Percentiles rank a stretch among this genome's conserved stretches.
phyloP scores from a whole-genome alignment of 371 early-diverging fungal species.

The Rhizopus microsporus region DNA sequence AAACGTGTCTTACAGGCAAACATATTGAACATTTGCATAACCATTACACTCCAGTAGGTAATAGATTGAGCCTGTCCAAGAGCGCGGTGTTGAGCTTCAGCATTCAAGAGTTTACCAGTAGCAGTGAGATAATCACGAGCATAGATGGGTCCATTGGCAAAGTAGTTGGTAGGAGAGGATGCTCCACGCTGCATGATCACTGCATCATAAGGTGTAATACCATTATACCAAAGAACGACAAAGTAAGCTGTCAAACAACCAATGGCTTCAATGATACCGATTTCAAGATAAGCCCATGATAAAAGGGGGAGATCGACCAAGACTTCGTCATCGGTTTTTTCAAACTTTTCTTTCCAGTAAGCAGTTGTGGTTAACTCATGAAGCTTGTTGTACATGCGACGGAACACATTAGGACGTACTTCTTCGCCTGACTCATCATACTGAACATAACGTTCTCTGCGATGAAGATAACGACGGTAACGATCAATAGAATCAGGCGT shows the following conservation, averaged over 20 bases:
- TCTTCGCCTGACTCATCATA: conserved; percentile 55
- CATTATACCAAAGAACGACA: conserved; percentile 59
- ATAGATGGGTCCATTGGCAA: conserved; percentile 43
- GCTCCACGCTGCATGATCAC: conserved; percentile 53
- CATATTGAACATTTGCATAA: conserved; percentile 90
- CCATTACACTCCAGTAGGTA: conserved; percentile 79
- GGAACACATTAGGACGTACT: conserved; percentile 27
- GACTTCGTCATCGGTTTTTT: conserved; percentile 76
- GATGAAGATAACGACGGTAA: conserved; percentile 55
- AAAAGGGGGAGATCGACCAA: conserved; percentile 86
- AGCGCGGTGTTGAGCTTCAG: conserved; percentile 54
- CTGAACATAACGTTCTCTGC: conserved; percentile 44
- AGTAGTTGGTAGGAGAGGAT: conserved; percentile 41
- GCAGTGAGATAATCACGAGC: conserved; percentile 43
- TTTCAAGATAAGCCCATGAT: conserved; percentile 85
- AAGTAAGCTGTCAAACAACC: conserved; percentile 79
- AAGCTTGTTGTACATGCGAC: conserved; percentile 32
- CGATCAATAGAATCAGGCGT: conserved; percentile 70
- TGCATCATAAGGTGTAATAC: conserved; percentile 58
- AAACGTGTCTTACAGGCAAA: conserved; percentile 88
- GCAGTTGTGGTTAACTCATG: conserved; percentile 49
- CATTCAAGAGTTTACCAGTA: conserved; percentile 42
- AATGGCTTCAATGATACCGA: conserved; percentile 79
- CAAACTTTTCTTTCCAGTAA: conserved; percentile 69
- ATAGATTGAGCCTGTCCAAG: conserved; percentile 74